Evolutionary conservation across 2,329 filamentous ascomycete genomes (phyloP).

Genomic region (Verticillium zaregamsianum): DNA sequence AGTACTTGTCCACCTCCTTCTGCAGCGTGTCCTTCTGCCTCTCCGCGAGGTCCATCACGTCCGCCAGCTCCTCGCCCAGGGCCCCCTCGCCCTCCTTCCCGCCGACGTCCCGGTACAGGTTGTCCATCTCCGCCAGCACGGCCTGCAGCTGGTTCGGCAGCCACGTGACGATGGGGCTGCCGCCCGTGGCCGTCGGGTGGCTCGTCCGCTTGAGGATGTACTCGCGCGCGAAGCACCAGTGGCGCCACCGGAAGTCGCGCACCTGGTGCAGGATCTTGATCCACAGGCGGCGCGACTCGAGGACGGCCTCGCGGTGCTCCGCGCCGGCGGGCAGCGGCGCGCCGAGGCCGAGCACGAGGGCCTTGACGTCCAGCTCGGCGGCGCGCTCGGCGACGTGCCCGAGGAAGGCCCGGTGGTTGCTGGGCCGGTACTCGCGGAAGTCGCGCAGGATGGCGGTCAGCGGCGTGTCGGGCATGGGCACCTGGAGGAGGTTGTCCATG

Average conservation of each 20-base stretch:
- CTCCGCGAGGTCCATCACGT: slow-evolving; percentile 64
- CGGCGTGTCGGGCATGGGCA: slow-evolving; percentile 84
- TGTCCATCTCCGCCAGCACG: slow-evolving; percentile 66
- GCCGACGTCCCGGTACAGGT: slow-evolving; percentile 45
- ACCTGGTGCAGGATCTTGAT: slow-evolving; percentile 68
- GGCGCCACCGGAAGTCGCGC: slow-evolving; percentile 76
- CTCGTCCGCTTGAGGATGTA: slow-evolving; percentile 76
- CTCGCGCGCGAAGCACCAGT: slow-evolving; percentile 82
- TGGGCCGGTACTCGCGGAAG: slow-evolving; percentile 84
- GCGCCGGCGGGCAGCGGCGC: slow-evolving; percentile 13
- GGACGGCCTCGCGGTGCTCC: slow-evolving; percentile 37
- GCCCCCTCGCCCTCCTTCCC: slow-evolving; percentile 31
- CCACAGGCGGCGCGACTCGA: slow-evolving; percentile 56
- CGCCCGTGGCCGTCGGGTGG: slow-evolving; percentile 76
- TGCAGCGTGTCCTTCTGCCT: slow-evolving; percentile 61
- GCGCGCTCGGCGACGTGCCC: slow-evolving; percentile 58
- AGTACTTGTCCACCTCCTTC: slow-evolving; percentile 75
- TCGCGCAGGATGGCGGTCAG: slow-evolving; percentile 84
- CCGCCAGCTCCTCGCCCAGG: slow-evolving; percentile 42
- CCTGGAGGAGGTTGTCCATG: slow-evolving; percentile 80
- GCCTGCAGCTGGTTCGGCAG: slow-evolving; percentile 76
- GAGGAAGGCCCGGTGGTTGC: slow-evolving; percentile 83
- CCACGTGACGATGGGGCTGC: slow-evolving; percentile 81
- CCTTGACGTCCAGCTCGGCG: slow-evolving; percentile 47
- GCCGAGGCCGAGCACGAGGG: slow-evolving; percentile 46